phyloP scores from a whole-genome alignment of 1,139 yeast species.

The Saccharomyces hybrid region DNA sequence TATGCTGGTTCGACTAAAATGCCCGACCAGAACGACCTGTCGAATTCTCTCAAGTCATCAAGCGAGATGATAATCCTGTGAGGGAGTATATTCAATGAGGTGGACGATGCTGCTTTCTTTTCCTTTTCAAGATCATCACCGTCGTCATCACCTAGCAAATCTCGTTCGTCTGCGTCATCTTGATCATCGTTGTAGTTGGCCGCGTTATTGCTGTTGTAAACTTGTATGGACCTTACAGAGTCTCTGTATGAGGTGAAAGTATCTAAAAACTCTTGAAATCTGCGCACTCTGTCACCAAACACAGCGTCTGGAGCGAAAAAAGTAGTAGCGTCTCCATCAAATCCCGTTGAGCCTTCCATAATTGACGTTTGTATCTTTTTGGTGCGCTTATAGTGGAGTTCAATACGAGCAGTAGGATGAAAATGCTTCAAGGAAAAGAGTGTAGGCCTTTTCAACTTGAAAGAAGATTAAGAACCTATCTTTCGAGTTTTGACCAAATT shows the following conservation, averaged over 20 bases:
- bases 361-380: not conserved
- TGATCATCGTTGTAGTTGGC: constrained; percentile 8
- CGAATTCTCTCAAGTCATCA: constrained; percentile 85
- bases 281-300: constrained; percentile 75
- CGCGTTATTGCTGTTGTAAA: constrained; percentile 19
- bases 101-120: constrained; percentile 3
- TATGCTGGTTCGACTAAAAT: constrained; percentile 73
- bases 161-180: constrained; percentile 6
- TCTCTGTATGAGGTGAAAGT: constrained; percentile 57
- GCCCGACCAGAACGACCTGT: constrained; percentile 72
- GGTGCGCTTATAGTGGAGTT: not conserved
- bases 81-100: constrained; percentile 40
- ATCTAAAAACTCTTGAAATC: constrained; percentile 84
- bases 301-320: constrained; percentile 35
- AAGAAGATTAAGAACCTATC: not conserved
- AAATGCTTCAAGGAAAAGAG: not conserved
- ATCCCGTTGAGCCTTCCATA: constrained; percentile 5
- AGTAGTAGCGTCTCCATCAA: constrained; percentile 5
- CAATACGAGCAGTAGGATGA: not conserved
- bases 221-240: constrained; percentile 46
- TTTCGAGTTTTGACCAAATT: not conserved
- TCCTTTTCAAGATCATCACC: constrained; percentile 5
- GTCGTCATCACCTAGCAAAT: constrained; percentile 40
- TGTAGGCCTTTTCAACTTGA: not conserved
- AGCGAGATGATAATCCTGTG: constrained; percentile 68